These are phyloP conservation scores for Pyrenophora graminea DNA, from an alignment of 2,329 filamentous ascomycete species.

Conservation along the genomic window DNA sequence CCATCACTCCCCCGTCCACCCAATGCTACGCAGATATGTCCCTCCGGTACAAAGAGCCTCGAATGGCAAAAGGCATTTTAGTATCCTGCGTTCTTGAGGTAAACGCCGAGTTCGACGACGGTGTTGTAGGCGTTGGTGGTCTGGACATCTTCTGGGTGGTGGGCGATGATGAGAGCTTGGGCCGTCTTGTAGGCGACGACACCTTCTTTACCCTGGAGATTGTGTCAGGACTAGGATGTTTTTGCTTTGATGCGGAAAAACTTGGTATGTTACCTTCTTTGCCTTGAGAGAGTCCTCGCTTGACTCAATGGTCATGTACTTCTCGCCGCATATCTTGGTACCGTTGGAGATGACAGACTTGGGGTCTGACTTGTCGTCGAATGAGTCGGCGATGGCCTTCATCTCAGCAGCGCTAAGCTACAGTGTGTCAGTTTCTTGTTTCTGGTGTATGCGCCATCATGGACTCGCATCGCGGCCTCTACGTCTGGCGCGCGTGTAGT, in stretches of 20 bases:
- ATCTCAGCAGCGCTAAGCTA: constrained; percentile 61
- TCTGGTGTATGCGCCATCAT: not conserved
- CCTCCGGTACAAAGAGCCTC: constrained; percentile 41
- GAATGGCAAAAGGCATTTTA: constrained; percentile 50
- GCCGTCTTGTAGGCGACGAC: constrained; percentile 83
- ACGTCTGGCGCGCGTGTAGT: constrained; percentile 4
- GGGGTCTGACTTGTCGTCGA: constrained; percentile 61
- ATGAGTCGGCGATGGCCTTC: constrained; percentile 56
- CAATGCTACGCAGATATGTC: constrained; percentile 43
- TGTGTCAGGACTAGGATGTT: constrained; percentile 13
- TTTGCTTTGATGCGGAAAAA: not conserved
- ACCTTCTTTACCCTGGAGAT: constrained; percentile 72
- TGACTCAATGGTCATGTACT: constrained; percentile 76
- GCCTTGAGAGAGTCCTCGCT: constrained; percentile 82
- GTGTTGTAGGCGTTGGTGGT: constrained; percentile 77
- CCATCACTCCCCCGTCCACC: constrained; percentile 9
- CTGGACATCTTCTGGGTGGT: constrained; percentile 76
- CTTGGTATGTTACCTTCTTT: constrained; percentile 68
- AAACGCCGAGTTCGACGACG: constrained; percentile 83
- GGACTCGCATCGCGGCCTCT: not conserved
- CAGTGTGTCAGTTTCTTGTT: constrained; percentile 16
- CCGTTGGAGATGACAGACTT: constrained; percentile 74
- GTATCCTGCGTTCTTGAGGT: constrained; percentile 78
- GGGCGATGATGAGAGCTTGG: constrained; percentile 84
- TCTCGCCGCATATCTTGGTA: constrained; percentile 73